Evolutionary conservation across 345 rosid species (phyloP).

Genomic region (Aurinia saxatilis): DNA sequence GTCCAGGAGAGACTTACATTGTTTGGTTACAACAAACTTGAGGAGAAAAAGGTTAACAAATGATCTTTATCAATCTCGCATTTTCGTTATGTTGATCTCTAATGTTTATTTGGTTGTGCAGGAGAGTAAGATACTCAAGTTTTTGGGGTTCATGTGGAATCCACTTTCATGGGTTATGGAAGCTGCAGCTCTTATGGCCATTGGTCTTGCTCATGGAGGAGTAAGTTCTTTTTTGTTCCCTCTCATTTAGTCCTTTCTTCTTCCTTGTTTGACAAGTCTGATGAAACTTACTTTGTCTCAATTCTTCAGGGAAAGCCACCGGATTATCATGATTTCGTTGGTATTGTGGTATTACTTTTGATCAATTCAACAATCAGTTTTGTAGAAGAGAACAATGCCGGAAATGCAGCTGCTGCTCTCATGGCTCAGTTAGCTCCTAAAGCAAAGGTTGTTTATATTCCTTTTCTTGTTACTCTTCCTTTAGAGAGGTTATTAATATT

Average conservation of each 20-base stretch:
- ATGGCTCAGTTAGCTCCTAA: slow-evolving; percentile 69
- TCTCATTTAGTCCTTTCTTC: not conserved
- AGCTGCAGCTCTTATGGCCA: slow-evolving; percentile 68
- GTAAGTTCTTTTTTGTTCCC: slow-evolving; percentile 19
- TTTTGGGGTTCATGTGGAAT: slow-evolving; percentile 62
- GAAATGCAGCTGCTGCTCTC: slow-evolving; percentile 70
- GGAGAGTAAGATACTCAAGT: slow-evolving; percentile 55
- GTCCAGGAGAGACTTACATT: slow-evolving; percentile 37
- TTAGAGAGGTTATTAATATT: not conserved
- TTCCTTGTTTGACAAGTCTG: not conserved
- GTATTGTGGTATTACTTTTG: slow-evolving; percentile 40
- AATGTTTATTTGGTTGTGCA: slow-evolving; percentile 15
- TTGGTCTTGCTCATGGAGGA: slow-evolving; percentile 65
- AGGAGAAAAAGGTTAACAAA: slow-evolving; percentile 40
- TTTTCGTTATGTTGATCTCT: not conserved
- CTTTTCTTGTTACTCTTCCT: not conserved
- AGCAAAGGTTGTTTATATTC: slow-evolving; percentile 33
- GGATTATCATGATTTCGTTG: slow-evolving; percentile 53
- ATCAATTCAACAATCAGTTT: slow-evolving; percentile 63
- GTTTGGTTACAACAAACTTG: slow-evolving; percentile 57
- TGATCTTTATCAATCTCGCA: not conserved
- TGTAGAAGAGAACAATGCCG: slow-evolving; percentile 64
- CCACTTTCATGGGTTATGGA: slow-evolving; percentile 76
- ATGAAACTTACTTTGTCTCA: not conserved
- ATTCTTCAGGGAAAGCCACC: slow-evolving; percentile 43